Base-by-base conservation (phyloP, 495 filamentous ascomycete genomes). In the Aspergillus funiculosus region DNA sequence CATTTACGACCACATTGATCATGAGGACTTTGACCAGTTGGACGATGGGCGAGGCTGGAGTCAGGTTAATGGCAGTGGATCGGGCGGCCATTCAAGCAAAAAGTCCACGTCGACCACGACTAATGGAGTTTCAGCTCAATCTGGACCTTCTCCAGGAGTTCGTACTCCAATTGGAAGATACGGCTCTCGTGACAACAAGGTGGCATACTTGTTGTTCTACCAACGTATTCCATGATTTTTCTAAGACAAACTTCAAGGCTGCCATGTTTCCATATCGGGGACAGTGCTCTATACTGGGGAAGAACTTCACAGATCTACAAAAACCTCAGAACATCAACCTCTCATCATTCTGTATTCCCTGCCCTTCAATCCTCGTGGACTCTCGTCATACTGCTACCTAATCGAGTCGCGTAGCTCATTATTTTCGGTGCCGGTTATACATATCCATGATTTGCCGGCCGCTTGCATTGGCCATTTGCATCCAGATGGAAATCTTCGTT, bases 141-240 rank as follows among this genome's bases (percentile, higher is more conserved):
- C 68, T 6, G 52, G 48, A 6, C 39, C 51, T 19, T 69, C 73
- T 9, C 78, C 79, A 26, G 72, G 77, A 8, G 84, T 83, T 56
- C 72, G 74, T 55, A 79, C 79, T 4, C 77, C 80, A 11, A 53
- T 72, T 39, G 74, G 71, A 34, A 85, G 82, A 62, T 84, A 83
- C 52, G 82, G 77, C 20, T 73, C 85, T 50, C 88, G 84, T 65
- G 94, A 96, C 60, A 94, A 87, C 71, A 95, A 94, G 71, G 90
- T 95, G 41, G 92, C 92, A 10, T 98, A 98, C 66, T 78, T 98
- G 48, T 66, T 98, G 60, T 94, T 98, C 67, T 98, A 98, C 62
- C 82, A 95, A 69, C 81, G 77, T 50, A 79, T 95, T 58, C 61
- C 58, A 43, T 71, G 48, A 63, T 38, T 44, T 14, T n/a, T 30